phyloP scores from a whole-genome alignment of 2,329 filamentous ascomycete genomes.

The Pseudogymnoascus sp. region DNA sequence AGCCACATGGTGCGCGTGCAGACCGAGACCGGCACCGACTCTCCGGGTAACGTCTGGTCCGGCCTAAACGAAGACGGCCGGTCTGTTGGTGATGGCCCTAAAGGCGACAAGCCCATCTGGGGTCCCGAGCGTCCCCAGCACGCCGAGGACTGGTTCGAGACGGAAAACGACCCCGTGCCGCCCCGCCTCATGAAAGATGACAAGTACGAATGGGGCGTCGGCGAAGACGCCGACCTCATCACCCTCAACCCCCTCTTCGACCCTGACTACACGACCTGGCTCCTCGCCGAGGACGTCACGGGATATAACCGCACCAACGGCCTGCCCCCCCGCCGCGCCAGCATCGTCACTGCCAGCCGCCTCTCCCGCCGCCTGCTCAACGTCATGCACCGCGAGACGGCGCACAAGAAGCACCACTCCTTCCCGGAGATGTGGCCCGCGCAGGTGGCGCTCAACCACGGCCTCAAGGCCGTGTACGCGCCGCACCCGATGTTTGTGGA shows the following conservation, averaged over 20 bases:
- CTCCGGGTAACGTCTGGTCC: constrained; percentile 61
- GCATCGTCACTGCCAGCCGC: constrained; percentile 82
- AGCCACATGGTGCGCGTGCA: constrained; percentile 69
- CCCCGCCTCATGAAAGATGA: constrained; percentile 70
- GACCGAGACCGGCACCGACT: constrained; percentile 60
- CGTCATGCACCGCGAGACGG: constrained; percentile 87
- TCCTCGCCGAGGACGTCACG: constrained; percentile 74
- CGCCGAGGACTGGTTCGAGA: constrained; percentile 63
- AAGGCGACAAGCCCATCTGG: constrained; percentile 66
- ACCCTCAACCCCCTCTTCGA: constrained; percentile 90
- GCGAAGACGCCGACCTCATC: constrained; percentile 85
- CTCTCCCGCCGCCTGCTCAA: constrained; percentile 73
- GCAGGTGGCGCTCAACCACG: constrained; percentile 81
- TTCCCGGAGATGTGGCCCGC: constrained; percentile 97
- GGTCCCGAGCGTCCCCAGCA: constrained; percentile 67
- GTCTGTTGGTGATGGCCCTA: constrained; percentile 22
- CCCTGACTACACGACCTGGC: constrained; percentile 79
- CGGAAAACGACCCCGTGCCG: constrained; percentile 65
- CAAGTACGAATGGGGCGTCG: constrained; percentile 77
- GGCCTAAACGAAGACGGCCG: constrained; percentile 34
- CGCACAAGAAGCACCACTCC: constrained; percentile 77
- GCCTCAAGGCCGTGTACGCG: constrained; percentile 83
- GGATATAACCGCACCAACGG: constrained; percentile 64
- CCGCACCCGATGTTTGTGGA: constrained; percentile 87
- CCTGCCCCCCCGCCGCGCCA: constrained; percentile 66